Evolutionary conservation across 768 basidiomycete species (phyloP).

Genomic region (Tephrocybe sp.): DNA sequence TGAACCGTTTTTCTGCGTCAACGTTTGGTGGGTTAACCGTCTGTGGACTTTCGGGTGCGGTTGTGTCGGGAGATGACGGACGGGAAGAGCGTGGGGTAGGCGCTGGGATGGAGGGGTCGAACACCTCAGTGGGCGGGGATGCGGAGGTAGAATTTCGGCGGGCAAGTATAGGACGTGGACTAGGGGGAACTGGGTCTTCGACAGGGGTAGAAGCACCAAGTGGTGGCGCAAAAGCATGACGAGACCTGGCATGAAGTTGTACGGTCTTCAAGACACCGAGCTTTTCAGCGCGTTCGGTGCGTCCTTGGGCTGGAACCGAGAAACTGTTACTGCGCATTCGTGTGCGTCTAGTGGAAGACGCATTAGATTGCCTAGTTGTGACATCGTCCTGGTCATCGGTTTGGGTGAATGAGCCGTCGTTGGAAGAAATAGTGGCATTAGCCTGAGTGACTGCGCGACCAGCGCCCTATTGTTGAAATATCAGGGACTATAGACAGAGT

Average conservation of each 20-base stretch:
- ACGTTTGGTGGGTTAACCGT: constrained; percentile 7
- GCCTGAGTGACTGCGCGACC: constrained; percentile 74
- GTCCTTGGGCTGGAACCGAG: constrained; percentile 41
- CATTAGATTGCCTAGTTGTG: constrained; percentile 25
- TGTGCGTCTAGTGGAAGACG: constrained; percentile 27
- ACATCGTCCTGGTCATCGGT: constrained; percentile 60
- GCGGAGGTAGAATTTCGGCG: constrained; percentile 49
- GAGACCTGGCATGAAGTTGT: constrained; percentile 59
- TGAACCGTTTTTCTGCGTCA: constrained; percentile 12
- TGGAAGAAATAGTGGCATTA: constrained; percentile 44
- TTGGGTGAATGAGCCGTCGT: constrained; percentile 45
- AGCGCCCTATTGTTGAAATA: constrained; percentile 43
- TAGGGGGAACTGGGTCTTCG: constrained; percentile 16
- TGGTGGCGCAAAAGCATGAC: constrained; percentile 49
- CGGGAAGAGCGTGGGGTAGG: constrained; percentile 16
- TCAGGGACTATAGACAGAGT: neutral
- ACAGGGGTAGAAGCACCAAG: constrained; percentile 6
- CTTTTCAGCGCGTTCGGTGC: constrained; percentile 36
- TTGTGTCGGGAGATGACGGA: constrained; percentile 11
- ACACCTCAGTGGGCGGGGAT: constrained; percentile 21
- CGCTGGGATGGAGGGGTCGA: constrained; percentile 18
- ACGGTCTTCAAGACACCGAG: constrained; percentile 63
- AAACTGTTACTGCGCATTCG: constrained; percentile 63
- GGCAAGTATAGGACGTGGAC: constrained; percentile 30
- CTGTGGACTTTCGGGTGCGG: constrained; percentile 14